Evolutionary conservation across 352 stramenopile genomes (phyloP), one percentile per base, ranked within the genome.

Genomic region (Phytophthora boehmeriae): DNA sequence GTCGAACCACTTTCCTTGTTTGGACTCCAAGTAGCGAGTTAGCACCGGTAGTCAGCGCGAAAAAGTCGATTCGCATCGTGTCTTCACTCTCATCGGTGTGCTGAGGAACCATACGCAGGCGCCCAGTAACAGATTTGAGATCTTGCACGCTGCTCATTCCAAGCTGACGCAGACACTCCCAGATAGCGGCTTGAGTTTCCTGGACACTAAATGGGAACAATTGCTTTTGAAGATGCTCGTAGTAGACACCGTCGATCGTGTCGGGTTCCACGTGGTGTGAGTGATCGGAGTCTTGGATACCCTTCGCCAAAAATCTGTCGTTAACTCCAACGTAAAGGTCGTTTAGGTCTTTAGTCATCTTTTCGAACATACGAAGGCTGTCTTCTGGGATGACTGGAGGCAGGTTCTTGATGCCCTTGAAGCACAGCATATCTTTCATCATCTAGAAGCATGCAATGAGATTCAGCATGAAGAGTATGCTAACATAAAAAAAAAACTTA

Each of bases 211-310:
- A 71, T 10, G 66, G 61, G 6, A 69, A 39, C 13, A 48, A 0
- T 27, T 55, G 57, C 34, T 53, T 57, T 16, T 62, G 51, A 4
- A 61, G 10, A 8, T 68, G 25, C 20, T 71, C 56, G 32, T 67
- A 51, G 46, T 67, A 74, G 9, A 60, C 41, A 3, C 43, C 50
- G 14, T 59, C 47, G 27, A 51, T n/a, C 0, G 56, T 38, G 17
- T 59, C 46, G 5, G 56, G 22, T 9, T 55, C 48, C 0, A 28
- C 50, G 1, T 53, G 13, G 1, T 51, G 56, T 11, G 35, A 45
- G 2, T 48, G 25, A 5, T 47, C 58, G 8, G 25, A 28, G 11
- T 13, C 20, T 14, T 56, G 27, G 51, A 68, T 57, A 0, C 52
- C 36, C 9, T 49, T 63, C 5, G 17, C 27, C 1, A 8, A 1